These are phyloP conservation scores for Colletotrichum camelliae DNA, from an alignment of 2,329 filamentous ascomycete species.

Conservation along the genomic window DNA sequence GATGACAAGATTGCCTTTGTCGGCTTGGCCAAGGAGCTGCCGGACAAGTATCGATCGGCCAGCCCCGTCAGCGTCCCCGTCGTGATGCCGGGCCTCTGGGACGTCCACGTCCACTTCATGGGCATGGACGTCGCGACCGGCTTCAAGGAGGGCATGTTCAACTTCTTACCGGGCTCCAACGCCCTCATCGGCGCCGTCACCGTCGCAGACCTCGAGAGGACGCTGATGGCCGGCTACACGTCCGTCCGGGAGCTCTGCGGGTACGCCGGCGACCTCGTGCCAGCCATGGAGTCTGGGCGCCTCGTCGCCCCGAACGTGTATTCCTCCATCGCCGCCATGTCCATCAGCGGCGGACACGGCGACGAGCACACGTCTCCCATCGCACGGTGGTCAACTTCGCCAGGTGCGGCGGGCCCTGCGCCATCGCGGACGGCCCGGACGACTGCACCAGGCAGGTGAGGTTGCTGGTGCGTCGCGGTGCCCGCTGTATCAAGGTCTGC, in stretches of 20 bases:
- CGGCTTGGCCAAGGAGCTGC: slow-evolving; percentile 34
- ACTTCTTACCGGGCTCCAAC: slow-evolving; percentile 26
- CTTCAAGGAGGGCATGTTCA: slow-evolving; percentile 11
- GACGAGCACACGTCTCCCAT: slow-evolving; percentile 46
- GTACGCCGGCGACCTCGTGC: slow-evolving; percentile 47
- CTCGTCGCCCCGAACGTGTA: slow-evolving; percentile 56
- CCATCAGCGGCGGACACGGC: slow-evolving; percentile 54
- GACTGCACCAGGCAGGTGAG: slow-evolving; percentile 50
- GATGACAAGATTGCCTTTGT: slow-evolving; percentile 45
- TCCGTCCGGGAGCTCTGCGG: slow-evolving; percentile 55
- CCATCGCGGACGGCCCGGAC: slow-evolving; percentile 49
- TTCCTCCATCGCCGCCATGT: slow-evolving; percentile 46
- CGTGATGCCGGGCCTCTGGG: slow-evolving; percentile 59
- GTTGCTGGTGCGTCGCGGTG: slow-evolving; percentile 48
- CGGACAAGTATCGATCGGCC: slow-evolving; percentile 34
- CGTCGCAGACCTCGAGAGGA: slow-evolving; percentile 43
- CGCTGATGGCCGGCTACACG: slow-evolving; percentile 54
- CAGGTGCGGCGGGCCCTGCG: slow-evolving; percentile 34
- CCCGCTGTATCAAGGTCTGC: slow-evolving; percentile 53
- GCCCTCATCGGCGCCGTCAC: slow-evolving; percentile 44
- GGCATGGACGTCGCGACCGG: slow-evolving; percentile 33
- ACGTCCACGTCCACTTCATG: slow-evolving; percentile 54
- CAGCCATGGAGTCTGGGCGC: slow-evolving; percentile 46
- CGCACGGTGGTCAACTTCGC: slow-evolving; percentile 34
- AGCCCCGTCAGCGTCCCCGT: slow-evolving; percentile 41